phyloP scores from a whole-genome alignment of 306 rosid species.

The Quillaja saponaria region DNA sequence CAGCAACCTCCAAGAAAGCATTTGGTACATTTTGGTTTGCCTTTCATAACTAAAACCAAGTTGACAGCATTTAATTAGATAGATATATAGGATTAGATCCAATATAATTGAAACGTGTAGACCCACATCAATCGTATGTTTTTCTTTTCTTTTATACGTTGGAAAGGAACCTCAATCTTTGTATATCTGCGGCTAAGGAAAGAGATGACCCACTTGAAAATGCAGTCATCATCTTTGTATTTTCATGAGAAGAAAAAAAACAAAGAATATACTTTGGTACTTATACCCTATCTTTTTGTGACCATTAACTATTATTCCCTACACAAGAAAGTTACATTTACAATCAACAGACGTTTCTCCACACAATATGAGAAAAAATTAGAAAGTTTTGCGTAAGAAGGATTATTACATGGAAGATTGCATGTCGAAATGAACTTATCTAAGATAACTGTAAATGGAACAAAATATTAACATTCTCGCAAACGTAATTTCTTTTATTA shows the following conservation, averaged over 20 bases:
- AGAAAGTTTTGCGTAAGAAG: not conserved
- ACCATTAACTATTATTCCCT: not conserved
- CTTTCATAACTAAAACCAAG: no score
- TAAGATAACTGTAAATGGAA: no score
- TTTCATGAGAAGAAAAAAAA: not conserved
- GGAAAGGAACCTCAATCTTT: no score
- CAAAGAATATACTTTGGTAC: constrained; percentile 40
- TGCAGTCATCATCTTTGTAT: constrained; percentile 8
- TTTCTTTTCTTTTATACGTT: no score
- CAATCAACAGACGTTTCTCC: not conserved
- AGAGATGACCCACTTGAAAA: constrained; percentile 16
- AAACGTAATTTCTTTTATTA: no score
- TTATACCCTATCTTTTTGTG: constrained; percentile 8
- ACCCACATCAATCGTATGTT: constrained; percentile 36
- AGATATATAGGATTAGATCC: no score
- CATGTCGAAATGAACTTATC: no score
- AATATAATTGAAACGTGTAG: not conserved
- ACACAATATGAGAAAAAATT: not conserved
- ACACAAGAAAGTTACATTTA: not conserved
- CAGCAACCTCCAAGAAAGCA: not conserved
- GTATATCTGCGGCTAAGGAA: constrained; percentile 15
- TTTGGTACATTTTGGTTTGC: no score
- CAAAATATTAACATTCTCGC: no score
- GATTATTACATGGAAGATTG: not conserved
- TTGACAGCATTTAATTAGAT: no score